Conservation (phyloP, 208 protist genomes). For the Crithidia bombi region DNA sequence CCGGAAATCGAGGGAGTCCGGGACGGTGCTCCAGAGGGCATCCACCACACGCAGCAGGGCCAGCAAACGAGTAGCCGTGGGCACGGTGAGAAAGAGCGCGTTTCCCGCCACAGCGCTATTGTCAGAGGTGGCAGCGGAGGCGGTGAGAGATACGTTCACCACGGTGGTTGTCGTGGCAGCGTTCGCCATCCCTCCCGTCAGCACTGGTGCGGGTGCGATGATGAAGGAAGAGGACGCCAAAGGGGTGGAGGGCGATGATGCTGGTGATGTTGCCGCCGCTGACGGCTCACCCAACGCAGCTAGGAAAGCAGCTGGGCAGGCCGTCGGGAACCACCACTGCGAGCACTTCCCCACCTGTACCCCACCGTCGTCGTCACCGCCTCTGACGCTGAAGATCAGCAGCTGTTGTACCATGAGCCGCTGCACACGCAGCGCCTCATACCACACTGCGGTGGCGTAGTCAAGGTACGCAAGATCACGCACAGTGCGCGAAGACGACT, state of each 20-base stretch:
- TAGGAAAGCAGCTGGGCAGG: conserved; percentile 15
- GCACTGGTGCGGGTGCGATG: neutral
- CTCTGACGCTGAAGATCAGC: conserved; percentile 7
- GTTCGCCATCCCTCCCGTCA: neutral
- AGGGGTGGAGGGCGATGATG: neutral
- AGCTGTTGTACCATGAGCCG: conserved; percentile 61
- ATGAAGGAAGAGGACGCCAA: neutral
- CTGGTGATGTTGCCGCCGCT: neutral
- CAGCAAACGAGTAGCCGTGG: conserved; percentile 32
- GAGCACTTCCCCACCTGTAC: neutral
- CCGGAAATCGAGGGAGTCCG: conserved; percentile 45
- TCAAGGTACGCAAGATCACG: conserved; percentile 24
- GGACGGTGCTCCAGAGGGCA: conserved; percentile 42
- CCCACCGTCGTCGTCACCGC: neutral
- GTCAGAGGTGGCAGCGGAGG: neutral
- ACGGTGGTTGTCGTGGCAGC: neutral
- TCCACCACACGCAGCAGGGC: conserved; percentile 62
- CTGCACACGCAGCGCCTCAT: conserved; percentile 71
- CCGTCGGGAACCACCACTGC: conserved; percentile 30
- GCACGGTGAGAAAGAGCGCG: conserved; percentile 14
- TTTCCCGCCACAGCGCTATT: neutral
- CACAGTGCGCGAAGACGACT: conserved; percentile 5
- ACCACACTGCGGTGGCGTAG: conserved; percentile 44
- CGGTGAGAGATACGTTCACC: neutral
- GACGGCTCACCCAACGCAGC: neutral